Base-by-base conservation (phyloP, 163 green algal genomes). In the Chlorella variabilis region DNA sequence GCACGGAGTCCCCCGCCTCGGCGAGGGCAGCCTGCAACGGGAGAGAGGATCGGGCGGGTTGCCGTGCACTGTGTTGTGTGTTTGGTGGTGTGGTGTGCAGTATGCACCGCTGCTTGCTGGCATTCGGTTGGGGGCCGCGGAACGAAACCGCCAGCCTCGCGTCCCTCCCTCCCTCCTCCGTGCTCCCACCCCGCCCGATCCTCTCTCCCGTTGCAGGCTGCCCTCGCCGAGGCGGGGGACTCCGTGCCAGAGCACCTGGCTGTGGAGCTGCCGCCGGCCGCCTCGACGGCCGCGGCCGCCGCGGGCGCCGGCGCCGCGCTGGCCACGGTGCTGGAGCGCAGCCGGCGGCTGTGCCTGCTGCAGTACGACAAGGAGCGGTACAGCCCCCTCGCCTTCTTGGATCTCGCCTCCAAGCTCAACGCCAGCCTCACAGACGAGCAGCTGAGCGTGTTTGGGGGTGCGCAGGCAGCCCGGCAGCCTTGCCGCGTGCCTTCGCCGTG, bases 321-420 rank as follows among this genome's bases (percentile, higher is more conserved):
- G 75, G 90, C 81, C 17, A 83, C 81, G 38, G 91, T 95, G 75
- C 88, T 98, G 69, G 87, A 94, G 79, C 86, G 89, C 49, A 93
- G 84, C 49, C 75, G 67, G 23, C 70, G 87, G 87, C 82, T 99
- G 68, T 96, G 90, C 86, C 54, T 93, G 29, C 82, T 85, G 78
- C 79, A 88, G 25, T 98, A 98, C 86, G 80, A 94, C 68, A 96
- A 95, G 85, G 87, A 94, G 73, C 74, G 90, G 25, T 84, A 96
- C 71, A 89, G 54, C 33, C 71, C 90, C 33, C 78, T 58, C 5
- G 88, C 81, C 69, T 95, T 92, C 63, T 63, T 92, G 66, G 75
- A 75, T 15, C 21, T 88, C 11, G 65, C 76, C 48, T 86, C 11
- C 63, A 90, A 85, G 49, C 87, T 89, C 76, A 61, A 84, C 33